Percentiles rank a stretch among this genome's conserved stretches.
These are phyloP conservation scores for Sphaerostilbella broomeana DNA, from an alignment of 2,329 filamentous ascomycete species.

Conservation along the genomic window DNA sequence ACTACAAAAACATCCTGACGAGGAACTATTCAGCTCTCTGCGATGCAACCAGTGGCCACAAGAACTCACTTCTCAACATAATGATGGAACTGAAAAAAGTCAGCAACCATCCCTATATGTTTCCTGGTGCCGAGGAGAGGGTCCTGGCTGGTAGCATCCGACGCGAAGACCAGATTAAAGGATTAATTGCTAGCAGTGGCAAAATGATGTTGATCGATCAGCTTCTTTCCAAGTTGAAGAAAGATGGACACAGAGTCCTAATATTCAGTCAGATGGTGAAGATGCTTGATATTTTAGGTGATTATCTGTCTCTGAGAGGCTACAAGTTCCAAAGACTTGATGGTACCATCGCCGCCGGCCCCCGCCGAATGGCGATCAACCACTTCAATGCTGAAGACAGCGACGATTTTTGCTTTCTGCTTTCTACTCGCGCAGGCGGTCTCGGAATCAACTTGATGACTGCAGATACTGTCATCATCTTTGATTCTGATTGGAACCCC, in stretches of 20 bases:
- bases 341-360: conserved; percentile 83
- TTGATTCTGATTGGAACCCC: conserved; percentile 98
- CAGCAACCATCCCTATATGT: conserved; percentile 98
- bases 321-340: conserved; percentile 94
- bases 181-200: conserved; percentile 90
- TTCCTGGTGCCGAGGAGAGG: conserved; percentile 85
- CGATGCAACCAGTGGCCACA: conserved; percentile 82
- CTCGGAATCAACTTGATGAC: conserved; percentile 99
- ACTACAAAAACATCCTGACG: conserved; percentile 98
- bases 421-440: conserved; percentile 92
- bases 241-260: conserved; percentile 87
- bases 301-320: conserved; percentile 88
- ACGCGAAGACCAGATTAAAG: conserved; percentile 85
- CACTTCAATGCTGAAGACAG: conserved; percentile 98
- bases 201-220: conserved; percentile 99
- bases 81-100: conserved; percentile 99
- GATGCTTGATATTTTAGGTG: conserved; percentile 92
- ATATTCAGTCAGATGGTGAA: conserved; percentile 99
- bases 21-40: conserved; percentile 93
- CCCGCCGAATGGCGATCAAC: conserved; percentile 89
- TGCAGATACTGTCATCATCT: conserved; percentile 93
- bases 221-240: conserved; percentile 86
- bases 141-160: conserved; percentile 73
- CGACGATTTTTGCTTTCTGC: conserved; percentile 90
- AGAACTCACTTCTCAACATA: conserved; percentile 92